Percentiles rank a stretch among this genome's conserved stretches.
phyloP scores from a whole-genome alignment of 352 stramenopile genomes.

The Pythium biforme region DNA sequence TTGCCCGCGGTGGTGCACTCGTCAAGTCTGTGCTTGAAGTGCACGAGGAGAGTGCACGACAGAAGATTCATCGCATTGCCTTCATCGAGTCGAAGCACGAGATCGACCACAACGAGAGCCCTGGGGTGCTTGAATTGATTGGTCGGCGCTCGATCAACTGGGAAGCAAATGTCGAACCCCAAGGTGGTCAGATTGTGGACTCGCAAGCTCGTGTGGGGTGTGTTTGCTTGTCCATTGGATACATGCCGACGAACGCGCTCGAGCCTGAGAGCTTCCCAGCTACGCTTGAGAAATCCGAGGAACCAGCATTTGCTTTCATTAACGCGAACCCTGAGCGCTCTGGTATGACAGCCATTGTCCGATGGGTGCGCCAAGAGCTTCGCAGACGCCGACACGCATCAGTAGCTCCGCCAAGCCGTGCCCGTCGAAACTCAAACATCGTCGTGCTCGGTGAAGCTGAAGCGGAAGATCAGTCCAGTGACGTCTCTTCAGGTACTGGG shows the following conservation, averaged over 20 bases:
- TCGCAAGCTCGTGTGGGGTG: constrained; percentile 84
- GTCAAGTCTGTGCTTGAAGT: constrained; percentile 85
- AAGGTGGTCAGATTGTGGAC: constrained; percentile 84
- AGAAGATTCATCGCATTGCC: constrained; percentile 80
- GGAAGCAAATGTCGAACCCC: constrained; percentile 81
- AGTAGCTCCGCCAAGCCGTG: constrained; percentile 16
- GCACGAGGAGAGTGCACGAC: constrained; percentile 64
- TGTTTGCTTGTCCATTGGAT: constrained; percentile 82
- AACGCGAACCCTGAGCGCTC: constrained; percentile 68
- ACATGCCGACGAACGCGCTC: constrained; percentile 56
- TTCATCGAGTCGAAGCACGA: constrained; percentile 90
- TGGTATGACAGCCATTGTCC: constrained; percentile 86
- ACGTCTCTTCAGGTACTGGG: constrained; percentile 50
- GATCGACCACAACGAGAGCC: constrained; percentile 77
- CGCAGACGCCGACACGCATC: constrained; percentile 38
- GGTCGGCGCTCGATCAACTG: constrained; percentile 87
- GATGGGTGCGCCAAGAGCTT: constrained; percentile 68
- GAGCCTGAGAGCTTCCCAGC: constrained; percentile 67
- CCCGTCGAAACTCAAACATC: constrained; percentile 80
- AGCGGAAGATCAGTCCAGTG: constrained; percentile 59
- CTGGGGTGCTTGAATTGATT: constrained; percentile 76
- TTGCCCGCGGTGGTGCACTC: constrained; percentile 72
- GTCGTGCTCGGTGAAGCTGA: constrained; percentile 86
- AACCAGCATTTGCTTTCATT: constrained; percentile 82
- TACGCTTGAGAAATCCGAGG: constrained; percentile 78